Evolutionary conservation across 2,329 filamentous ascomycete genomes (phyloP).

Genomic region (Phialocephala subalpina): DNA sequence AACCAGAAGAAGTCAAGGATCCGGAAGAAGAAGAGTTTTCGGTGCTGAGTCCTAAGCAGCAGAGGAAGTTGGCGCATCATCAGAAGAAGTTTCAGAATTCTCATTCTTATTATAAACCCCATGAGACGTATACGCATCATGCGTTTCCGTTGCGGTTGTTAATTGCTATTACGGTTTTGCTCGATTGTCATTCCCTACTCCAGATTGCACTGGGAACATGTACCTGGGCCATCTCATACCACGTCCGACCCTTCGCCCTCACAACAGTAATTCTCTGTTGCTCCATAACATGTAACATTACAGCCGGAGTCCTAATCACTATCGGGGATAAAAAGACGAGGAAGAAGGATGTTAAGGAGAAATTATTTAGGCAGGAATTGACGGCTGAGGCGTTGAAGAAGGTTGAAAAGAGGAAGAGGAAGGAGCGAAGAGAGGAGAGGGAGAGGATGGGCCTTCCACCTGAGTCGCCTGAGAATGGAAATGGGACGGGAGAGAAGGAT

Average conservation of each 20-base stretch:
- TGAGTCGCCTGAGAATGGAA: not conserved
- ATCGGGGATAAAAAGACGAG: conserved; percentile 79
- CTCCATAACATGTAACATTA: conserved; percentile 80
- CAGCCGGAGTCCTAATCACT: conserved; percentile 78
- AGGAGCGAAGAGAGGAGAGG: conserved; percentile 17
- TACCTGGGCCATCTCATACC: conserved; percentile 82
- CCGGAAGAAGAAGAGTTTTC: conserved; percentile 55
- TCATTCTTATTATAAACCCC: conserved; percentile 89
- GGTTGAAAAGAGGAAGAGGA: conserved; percentile 46
- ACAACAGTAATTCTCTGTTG: conserved; percentile 84
- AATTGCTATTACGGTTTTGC: conserved; percentile 78
- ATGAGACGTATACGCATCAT: conserved; percentile 83
- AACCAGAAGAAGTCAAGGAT: conserved; percentile 33
- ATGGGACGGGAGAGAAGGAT: conserved; percentile 9
- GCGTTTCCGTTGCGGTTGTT: conserved; percentile 80
- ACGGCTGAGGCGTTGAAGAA: conserved; percentile 67
- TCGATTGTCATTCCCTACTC: conserved; percentile 81
- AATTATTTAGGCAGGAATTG: conserved; percentile 78
- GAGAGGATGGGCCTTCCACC: conserved; percentile 5
- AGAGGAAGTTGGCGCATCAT: conserved; percentile 76
- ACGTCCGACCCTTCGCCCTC: conserved; percentile 71
- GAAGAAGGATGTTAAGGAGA: conserved; percentile 86
- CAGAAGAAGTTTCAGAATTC: conserved; percentile 82
- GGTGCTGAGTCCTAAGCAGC: conserved; percentile 71
- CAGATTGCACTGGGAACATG: conserved; percentile 81